Conservation (phyloP, 2,329 filamentous ascomycete genomes). For the Lomentospora prolificans region DNA sequence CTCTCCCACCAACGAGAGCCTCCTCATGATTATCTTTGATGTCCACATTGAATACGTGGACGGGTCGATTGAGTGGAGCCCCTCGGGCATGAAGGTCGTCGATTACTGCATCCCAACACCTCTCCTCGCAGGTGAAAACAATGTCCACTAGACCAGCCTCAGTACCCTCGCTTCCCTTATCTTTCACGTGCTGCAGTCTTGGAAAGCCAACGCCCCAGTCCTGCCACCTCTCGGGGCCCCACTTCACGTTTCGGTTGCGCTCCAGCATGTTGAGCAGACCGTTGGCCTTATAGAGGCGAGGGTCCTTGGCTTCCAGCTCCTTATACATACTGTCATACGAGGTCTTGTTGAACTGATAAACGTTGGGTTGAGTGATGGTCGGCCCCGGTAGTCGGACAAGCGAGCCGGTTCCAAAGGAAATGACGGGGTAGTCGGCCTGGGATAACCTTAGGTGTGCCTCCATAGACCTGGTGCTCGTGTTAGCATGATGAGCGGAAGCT, state of each 20-base stretch:
- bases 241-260: conserved; percentile 84
- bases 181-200: conserved; percentile 62
- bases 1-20: conserved; percentile 78
- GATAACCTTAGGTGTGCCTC: conserved; percentile 94
- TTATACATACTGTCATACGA: conserved; percentile 93
- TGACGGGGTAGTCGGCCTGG: conserved; percentile 80
- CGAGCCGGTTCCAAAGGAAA: conserved; percentile 94
- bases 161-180: conserved; percentile 70
- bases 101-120: conserved; percentile 95
- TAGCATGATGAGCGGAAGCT: conserved; percentile 17
- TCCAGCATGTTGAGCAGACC: conserved; percentile 94
- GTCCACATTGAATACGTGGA: conserved; percentile 97
- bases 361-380: conserved; percentile 85
- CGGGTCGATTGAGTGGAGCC: conserved; percentile 77
- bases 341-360: conserved; percentile 96
- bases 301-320: conserved; percentile 78
- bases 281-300: conserved; percentile 79
- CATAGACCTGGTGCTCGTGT: conserved; percentile 59
- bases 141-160: conserved; percentile 88
- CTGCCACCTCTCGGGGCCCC: conserved; percentile 93
- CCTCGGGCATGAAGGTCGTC: conserved; percentile 86
- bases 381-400: conserved; percentile 89
- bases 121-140: conserved; percentile 94
- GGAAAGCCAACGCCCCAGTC: conserved; percentile 90
- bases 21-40: conserved; percentile 99